Evolutionary conservation across 306 rosid species (phyloP), one percentile per base, ranked within the genome.

Genomic region (Macrotyloma uniflorum): DNA sequence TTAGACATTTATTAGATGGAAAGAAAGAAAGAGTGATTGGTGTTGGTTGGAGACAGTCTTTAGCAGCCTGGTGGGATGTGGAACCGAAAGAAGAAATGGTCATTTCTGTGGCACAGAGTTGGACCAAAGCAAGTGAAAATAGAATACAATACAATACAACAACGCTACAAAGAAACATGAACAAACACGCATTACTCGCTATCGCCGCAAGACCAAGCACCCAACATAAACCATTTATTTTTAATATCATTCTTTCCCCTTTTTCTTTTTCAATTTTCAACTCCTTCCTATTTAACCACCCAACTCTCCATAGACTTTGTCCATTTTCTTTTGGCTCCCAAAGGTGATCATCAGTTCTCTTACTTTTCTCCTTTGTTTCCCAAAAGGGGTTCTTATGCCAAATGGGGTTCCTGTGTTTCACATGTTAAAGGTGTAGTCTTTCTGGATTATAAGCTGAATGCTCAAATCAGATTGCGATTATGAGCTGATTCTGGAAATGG

Each of bases 401-500:
- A 36, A 51, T 23, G 30, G 53, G 57, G 8, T 77, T 69, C 18
- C 50, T 19, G 3, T 35, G 8, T 65, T 76, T 79, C n/a, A 8
- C 53, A 14, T 65, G 63, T 53, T 16, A 5, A 65, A 65, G 22
- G 1, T 53, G 62, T 14, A 0, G 19, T 24, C 36, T 74, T 85
- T 53, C n/a, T 73, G 72, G 54, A 26, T 53, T 68, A 7, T 71
- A 3, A 73, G 42, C 59, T 73, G 57, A 47, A 72, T 33, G 5
- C 47, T 47, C 63, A 7, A 46, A 4, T 30, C 67, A 40, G 30
- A 6, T 5, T 40, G 5, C 33, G 70, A 49, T 76, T 73, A 54
- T 59, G 3, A 77, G 45, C 74, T 63, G 65, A 57, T 53, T 32
- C 70, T 75, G 53, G 49, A 68, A 4, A 67, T 74, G 54, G 69